Base-by-base conservation (phyloP, 805 yeast species). In the Tetrapisispora arboricola region DNA sequence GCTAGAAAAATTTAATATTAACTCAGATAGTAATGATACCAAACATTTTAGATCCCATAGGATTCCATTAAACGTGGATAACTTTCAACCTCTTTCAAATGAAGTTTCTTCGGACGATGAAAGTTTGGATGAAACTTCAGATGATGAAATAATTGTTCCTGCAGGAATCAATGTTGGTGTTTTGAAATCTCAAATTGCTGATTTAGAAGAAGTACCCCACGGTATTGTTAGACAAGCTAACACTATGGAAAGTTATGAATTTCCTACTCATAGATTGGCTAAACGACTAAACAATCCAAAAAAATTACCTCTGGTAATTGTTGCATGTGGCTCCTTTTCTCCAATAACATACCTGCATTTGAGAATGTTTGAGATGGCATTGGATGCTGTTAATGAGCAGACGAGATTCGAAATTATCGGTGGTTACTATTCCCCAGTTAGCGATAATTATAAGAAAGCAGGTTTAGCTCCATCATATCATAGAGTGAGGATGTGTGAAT, bases 321-420 rank as follows among this genome's bases (percentile, higher is more conserved):
- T 92, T 21, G 96, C 97, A 1, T 92, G 98, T 64, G 98, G 98
- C 8, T 86, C 96, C 2, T 92, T 90, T 57, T 84, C 95, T 2
- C 98, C 98, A 26, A 80, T 92, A 41, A 92, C 98, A 0, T 92
- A 92, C 62, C 68, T 92, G 42, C 98, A 92, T 63, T 67, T 92
- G 55, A 73, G 98, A 43, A 92, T 92, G 97, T 92, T 92, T 61
- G 98, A 92, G 65, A 92, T 92, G 98, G 98, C 98, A 0, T 66
- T 92, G 53, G 98, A 92, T 60, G 78, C 94, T 8, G 83, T 92
- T 38, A 68, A 84, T 35, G 98, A 92, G 61, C 87, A 80, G 49
- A 92, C 97, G 1, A 66, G 90, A 48, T 92, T 87, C 55, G 98
- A 92, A 65, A 95, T 92, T 26, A 75, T 92, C 50, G 98, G 96